These are phyloP conservation scores for Manihot esculenta DNA, from an alignment of 441 rosid species.

Conservation along the genomic window DNA sequence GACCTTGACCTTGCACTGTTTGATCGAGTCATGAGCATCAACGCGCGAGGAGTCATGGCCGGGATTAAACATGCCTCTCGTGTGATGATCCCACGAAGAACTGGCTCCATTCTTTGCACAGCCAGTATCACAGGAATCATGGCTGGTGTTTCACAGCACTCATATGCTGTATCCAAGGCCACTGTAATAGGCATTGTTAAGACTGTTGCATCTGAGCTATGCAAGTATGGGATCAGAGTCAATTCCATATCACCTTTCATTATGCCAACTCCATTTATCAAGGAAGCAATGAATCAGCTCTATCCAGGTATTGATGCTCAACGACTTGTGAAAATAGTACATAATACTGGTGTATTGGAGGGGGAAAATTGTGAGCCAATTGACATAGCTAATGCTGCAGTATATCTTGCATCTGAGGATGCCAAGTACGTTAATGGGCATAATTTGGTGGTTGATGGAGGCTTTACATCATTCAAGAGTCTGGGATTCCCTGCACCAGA, in stretches of 20 bases:
- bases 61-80: constrained; percentile 79
- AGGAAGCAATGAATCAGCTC: constrained; percentile 48
- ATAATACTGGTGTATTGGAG: constrained; percentile 39
- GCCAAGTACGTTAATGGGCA: constrained; percentile 83
- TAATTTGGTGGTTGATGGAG: constrained; percentile 90
- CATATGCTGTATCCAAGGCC: constrained; percentile 61
- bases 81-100: constrained; percentile 65
- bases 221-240: constrained; percentile 60
- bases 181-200: constrained; percentile 59
- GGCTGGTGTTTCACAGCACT: constrained; percentile 74
- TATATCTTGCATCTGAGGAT: constrained; percentile 74
- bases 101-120: constrained; percentile 72
- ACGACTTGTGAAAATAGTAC: constrained; percentile 37
- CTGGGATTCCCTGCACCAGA: constrained; percentile 51
- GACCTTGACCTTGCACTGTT: constrained; percentile 67
- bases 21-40: constrained; percentile 60
- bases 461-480: constrained; percentile 63
- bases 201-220: constrained; percentile 64
- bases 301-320: constrained; percentile 42
- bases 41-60: constrained; percentile 64
- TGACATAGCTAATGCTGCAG: constrained; percentile 85
- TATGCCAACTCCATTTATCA: constrained; percentile 54
- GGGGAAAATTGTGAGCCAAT: constrained; percentile 60
- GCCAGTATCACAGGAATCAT: constrained; percentile 66
- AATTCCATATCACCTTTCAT: constrained; percentile 79